Percentiles rank a stretch among this genome's conserved stretches.
Conservation (phyloP, 208 protist species). For the Leishmania major region DNA sequence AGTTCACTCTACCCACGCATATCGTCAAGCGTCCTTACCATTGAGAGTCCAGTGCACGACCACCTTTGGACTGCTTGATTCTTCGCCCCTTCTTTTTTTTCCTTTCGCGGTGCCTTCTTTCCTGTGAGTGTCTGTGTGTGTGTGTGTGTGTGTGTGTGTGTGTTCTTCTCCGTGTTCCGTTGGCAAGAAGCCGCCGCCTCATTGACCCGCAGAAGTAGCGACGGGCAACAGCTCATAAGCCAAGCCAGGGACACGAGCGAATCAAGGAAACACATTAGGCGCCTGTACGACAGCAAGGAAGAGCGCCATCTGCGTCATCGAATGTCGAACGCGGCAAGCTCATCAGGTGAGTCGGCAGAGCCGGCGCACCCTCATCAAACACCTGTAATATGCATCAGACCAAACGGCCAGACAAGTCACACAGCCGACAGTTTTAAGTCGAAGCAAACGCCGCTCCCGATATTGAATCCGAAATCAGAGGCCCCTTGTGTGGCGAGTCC, state of each 20-base stretch:
- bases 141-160: background rate
- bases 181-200: background rate
- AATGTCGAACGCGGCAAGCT: background rate
- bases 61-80: background rate
- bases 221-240: background rate
- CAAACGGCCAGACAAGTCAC: background rate
- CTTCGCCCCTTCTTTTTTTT: background rate
- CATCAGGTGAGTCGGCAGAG: background rate
- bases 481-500: background rate
- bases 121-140: too few relatives aligned
- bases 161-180: background rate
- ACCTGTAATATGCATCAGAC: background rate
- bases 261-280: background rate
- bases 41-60: background rate
- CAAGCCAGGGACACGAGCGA: background rate
- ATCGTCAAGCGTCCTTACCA: background rate
- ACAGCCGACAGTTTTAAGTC: background rate
- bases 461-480: background rate
- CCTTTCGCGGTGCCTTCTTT: background rate
- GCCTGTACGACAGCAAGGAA: background rate
- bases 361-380: background rate
- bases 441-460: background rate
- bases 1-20: background rate
- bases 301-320: background rate
- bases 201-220: background rate